Conservation (phyloP, 1,284 basidiomycete genomes). For the Ustilago cynodontis region DNA sequence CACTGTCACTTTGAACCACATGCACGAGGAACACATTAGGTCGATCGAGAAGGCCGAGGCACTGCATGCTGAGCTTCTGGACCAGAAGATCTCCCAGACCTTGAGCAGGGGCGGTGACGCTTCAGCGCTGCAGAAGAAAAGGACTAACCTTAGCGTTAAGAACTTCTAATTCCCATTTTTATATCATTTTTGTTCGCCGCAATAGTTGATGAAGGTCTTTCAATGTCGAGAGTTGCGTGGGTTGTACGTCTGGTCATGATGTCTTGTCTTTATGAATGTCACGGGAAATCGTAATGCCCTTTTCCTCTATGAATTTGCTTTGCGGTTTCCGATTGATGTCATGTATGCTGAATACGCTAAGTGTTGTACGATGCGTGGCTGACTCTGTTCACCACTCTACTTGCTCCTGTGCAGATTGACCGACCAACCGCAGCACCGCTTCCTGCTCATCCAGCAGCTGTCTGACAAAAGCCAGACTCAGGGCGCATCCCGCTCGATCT, state of each 20-base stretch:
- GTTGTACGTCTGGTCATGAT: not conserved
- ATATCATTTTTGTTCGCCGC: not conserved
- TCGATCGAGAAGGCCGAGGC: conserved; percentile 40
- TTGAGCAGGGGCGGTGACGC: conserved; percentile 56
- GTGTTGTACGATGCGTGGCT: not conserved
- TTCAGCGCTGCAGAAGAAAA: conserved; percentile 40
- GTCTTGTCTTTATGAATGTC: not conserved
- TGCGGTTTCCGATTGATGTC: not conserved
- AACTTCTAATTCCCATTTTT: conserved; percentile 30
- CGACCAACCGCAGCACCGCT: conserved; percentile 34
- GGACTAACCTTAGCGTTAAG: conserved; percentile 51
- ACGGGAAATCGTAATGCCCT: conserved; percentile 9
- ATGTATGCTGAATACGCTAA: not conserved
- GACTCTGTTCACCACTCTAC: conserved; percentile 41
- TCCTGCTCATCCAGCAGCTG: conserved; percentile 51
- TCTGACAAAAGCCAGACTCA: conserved; percentile 34
- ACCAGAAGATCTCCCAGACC: conserved; percentile 51
- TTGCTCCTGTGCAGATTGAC: conserved; percentile 18
- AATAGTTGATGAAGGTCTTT: too few species aligned
- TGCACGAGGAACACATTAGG: conserved; percentile 46
- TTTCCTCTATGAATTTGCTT: not conserved
- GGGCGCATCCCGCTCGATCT: conserved; percentile 4
- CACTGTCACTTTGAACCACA: conserved; percentile 37
- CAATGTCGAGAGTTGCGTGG: too few species aligned
- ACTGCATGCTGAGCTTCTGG: conserved; percentile 55